Evolutionary conservation across 2,329 filamentous ascomycete genomes (phyloP).

Genomic region (Hymenoscyphus albidus): DNA sequence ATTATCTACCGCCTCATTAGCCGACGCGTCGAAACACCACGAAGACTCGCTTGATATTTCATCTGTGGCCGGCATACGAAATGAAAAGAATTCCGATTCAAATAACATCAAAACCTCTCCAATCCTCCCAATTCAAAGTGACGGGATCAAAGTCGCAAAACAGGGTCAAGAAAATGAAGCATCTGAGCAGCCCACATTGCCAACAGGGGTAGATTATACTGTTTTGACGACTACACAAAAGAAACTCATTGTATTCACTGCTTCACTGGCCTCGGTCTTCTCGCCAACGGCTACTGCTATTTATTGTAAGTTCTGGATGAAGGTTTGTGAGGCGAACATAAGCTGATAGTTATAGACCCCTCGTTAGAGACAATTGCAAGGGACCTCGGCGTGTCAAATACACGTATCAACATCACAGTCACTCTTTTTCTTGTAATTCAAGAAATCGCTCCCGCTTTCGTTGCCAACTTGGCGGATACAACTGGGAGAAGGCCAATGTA

Average conservation of each 20-base stretch:
- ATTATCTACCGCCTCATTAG: neutral
- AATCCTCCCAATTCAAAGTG: neutral
- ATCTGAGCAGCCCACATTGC: slow-evolving; percentile 3
- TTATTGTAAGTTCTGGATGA: slow-evolving; percentile 42
- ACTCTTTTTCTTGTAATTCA: slow-evolving; percentile 47
- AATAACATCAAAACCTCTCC: neutral
- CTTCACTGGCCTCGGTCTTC: slow-evolving; percentile 49
- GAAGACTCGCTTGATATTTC: neutral
- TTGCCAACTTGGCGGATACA: slow-evolving; percentile 53
- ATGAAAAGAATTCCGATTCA: neutral
- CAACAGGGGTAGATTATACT: slow-evolving; percentile 14
- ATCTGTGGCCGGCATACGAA: neutral
- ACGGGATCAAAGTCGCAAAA: neutral
- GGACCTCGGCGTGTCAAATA: slow-evolving; percentile 43
- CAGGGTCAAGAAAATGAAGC: neutral
- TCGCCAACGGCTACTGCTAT: slow-evolving; percentile 43
- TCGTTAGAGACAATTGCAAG: slow-evolving; percentile 47
- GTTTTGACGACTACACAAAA: slow-evolving; percentile 18
- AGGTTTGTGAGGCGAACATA: neutral
- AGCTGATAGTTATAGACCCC: slow-evolving; percentile 38
- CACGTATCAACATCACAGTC: slow-evolving; percentile 38
- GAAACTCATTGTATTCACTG: slow-evolving; percentile 43
- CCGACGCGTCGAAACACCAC: neutral
- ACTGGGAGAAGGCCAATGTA: slow-evolving; percentile 53
- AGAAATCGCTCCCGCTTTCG: slow-evolving; percentile 53